Percentiles rank a stretch among this genome's conserved stretches.
phyloP scores from a whole-genome alignment of 495 filamentous ascomycete genomes.

The Aspergillus sclerotioniger region DNA sequence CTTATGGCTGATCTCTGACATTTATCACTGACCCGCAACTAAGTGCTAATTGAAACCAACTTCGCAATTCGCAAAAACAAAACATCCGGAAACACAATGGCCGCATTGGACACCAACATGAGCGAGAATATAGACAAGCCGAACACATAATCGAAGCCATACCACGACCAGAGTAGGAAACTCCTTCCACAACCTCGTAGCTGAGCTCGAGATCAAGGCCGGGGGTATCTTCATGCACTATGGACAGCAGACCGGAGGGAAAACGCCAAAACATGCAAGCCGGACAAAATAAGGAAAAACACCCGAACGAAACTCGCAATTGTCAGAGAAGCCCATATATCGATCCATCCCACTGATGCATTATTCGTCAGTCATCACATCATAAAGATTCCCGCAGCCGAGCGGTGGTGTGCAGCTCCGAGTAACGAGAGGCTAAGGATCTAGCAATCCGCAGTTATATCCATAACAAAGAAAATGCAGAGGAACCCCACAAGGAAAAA shows the following conservation, averaged over 20 bases:
- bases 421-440: constrained; percentile 20
- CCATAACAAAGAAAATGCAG: constrained; percentile 11
- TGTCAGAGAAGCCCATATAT: constrained; percentile 22
- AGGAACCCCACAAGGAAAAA: constrained; percentile 10
- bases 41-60: not conserved
- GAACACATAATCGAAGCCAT: constrained; percentile 23
- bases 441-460: constrained; percentile 22
- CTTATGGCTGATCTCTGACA: constrained; percentile 1
- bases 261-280: constrained; percentile 40
- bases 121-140: constrained; percentile 13
- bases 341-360: constrained; percentile 29
- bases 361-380: constrained; percentile 47
- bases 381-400: constrained; percentile 30
- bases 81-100: constrained; percentile 2
- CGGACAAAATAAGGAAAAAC: constrained; percentile 15
- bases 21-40: constrained; percentile 6
- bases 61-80: constrained; percentile 3
- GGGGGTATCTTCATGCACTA: constrained; percentile 44
- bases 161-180: constrained; percentile 28
- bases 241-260: constrained; percentile 22
- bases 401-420: constrained; percentile 16
- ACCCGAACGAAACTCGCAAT: constrained; percentile 23
- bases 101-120: not conserved
- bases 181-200: constrained; percentile 37
- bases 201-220: constrained; percentile 38